phyloP scores from a whole-genome alignment of 306 rosid genomes.

The Arachis hypogaea region DNA sequence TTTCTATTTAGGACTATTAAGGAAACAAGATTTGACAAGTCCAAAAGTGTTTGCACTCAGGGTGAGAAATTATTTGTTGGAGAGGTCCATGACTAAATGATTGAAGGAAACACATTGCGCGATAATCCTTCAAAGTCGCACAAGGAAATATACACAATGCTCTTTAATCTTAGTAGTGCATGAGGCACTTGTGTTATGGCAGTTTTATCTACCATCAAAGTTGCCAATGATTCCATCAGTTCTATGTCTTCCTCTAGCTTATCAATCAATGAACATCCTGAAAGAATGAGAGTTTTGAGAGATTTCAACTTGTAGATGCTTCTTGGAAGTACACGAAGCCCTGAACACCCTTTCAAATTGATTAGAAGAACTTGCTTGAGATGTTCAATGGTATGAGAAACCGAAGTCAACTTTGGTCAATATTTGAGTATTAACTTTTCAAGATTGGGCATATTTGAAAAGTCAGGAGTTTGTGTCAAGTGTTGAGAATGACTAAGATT shows the following conservation, averaged over 20 bases:
- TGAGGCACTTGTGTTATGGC: constrained; percentile 9
- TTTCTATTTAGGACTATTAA: background rate
- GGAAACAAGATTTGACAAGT: background rate
- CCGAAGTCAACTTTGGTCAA: constrained; percentile 19
- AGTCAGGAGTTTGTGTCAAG: constrained; percentile 33
- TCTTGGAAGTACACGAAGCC: constrained; percentile 25
- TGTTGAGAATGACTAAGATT: constrained; percentile 37
- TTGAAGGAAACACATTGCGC: constrained; percentile 23
- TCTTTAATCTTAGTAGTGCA: background rate
- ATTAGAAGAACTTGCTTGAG: background rate
- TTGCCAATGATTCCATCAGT: constrained; percentile 1
- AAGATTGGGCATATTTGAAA: constrained; percentile 33
- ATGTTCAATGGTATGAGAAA: constrained; percentile 19
- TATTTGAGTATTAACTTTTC: constrained; percentile 27
- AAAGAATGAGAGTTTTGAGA: constrained; percentile 19
- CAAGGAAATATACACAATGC: constrained; percentile 25
- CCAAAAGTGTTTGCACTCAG: background rate
- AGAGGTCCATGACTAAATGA: constrained; percentile 18
- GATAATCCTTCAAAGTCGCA: constrained; percentile 34
- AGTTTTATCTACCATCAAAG: background rate
- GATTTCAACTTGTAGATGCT: constrained; percentile 28
- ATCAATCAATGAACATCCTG: constrained; percentile 16
- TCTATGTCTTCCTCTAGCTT: background rate
- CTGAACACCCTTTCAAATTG: constrained; percentile 27
- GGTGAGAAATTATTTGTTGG: background rate